Evolutionary conservation across 2,329 filamentous ascomycete genomes (phyloP), one percentile per base, ranked within the genome.

Genomic region (Penicillium sp.): DNA sequence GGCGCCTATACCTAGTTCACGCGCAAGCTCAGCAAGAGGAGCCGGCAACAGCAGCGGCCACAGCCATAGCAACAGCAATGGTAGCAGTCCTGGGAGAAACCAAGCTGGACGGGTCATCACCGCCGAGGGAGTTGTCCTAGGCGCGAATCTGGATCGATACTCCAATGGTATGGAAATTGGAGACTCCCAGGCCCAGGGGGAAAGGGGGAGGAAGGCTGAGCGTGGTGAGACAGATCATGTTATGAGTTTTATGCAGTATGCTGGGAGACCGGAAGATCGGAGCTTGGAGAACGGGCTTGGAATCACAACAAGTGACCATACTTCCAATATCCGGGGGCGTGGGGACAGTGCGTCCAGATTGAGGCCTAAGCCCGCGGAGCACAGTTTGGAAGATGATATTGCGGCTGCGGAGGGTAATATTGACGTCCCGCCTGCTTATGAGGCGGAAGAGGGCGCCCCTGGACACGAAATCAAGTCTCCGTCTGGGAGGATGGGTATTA

Each of bases 231-330:
- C 31, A 15, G 50, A 60, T 4, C 64, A 67, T 57, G 62, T 66
- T 41, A 66, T 69, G 64, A 71, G 68, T 29, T 71, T 71, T 27
- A 69, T 70, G 68, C 52, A 67, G 7, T 70, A 62, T 51, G 44
- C 8, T 13, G 56, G 8, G 8, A 33, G 41, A 44, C 8, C 16
- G 36, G 50, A 38, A 15, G 29, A 34, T 21, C 40, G 41, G 10
- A 39, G 39, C 6, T 11, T 21, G 3, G 23, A 25, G 10, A 27
- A 23, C 2, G 47, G 39, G 25, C 38, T 50, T 16, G 47, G 25
- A 4, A 38, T 40, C 5, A 11, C 21, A 16, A 23, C 23, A 16
- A 7, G n/a, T 38, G 33, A n/a, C 10, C 2, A 23, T 19, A 9
- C 16, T 43, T 13, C n/a, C 4, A 6, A 21, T 19, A 4, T 5